A percentile compares a stretch with the other conserved stretches of the same genome.
These are phyloP conservation scores for Shiraia sp. DNA, from an alignment of 2,329 filamentous ascomycete species.

Conservation along the genomic window DNA sequence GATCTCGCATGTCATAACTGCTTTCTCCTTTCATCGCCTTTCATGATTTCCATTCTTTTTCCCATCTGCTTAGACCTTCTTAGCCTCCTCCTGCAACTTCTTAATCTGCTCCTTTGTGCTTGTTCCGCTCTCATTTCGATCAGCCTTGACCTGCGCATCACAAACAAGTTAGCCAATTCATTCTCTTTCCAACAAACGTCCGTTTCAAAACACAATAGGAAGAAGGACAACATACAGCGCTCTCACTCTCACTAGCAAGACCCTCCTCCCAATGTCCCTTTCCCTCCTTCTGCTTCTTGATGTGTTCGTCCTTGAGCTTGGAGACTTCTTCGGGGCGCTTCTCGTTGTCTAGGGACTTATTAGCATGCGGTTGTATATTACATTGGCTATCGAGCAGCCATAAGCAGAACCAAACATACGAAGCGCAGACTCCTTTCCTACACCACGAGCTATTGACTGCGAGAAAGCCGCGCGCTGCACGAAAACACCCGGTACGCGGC, in stretches of 20 bases:
- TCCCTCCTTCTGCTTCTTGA: conserved; percentile 50
- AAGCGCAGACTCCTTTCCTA: conserved; percentile 51
- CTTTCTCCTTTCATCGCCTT: too few species aligned
- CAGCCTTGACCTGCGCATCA: conserved; percentile 45
- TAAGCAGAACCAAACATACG: conserved; percentile 37
- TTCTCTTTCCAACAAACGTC: conserved; percentile 3
- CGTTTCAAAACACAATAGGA: background rate
- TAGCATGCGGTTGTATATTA: conserved; percentile 4
- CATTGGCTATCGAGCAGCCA: background rate
- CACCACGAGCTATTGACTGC: conserved; percentile 41
- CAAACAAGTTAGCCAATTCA: background rate
- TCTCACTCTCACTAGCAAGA: conserved; percentile 50
- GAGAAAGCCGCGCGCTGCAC: conserved; percentile 44
- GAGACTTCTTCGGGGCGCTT: conserved; percentile 47
- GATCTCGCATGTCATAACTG: too few species aligned
- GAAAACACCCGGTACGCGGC: conserved; percentile 33
- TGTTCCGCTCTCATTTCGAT: conserved; percentile 47
- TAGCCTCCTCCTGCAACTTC: conserved; percentile 52
- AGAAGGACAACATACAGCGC: conserved; percentile 33
- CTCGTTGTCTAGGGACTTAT: conserved; percentile 27
- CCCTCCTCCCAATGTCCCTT: conserved; percentile 50
- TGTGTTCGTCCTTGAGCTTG: conserved; percentile 47
- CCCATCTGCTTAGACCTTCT: conserved; percentile 29
- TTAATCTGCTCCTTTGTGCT: conserved; percentile 47
- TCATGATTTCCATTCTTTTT: too few species aligned